These are phyloP conservation scores for Actinidia chinensis DNA, from an alignment of 179 eudicot species.

Conservation along the genomic window DNA sequence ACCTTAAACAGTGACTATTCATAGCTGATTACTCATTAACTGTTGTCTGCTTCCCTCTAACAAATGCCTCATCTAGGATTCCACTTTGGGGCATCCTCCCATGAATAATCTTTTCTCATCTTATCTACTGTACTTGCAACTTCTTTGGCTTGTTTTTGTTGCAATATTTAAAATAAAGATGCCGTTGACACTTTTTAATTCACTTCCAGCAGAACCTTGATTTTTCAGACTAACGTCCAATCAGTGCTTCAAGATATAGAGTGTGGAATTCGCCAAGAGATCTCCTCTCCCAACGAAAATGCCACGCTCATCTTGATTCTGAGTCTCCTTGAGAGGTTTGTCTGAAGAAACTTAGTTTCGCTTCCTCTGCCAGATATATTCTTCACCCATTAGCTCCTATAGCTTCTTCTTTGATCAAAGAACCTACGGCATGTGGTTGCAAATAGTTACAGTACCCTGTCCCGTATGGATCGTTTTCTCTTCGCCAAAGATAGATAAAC, in stretches of 20 bases:
- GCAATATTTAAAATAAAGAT: not conserved
- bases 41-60: slow-evolving; percentile 15
- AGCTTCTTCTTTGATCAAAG: slow-evolving; percentile 10
- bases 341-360: not conserved
- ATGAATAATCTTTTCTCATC: not conserved
- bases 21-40: slow-evolving; percentile 6
- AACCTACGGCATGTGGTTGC: not conserved
- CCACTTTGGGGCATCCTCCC: not conserved
- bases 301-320: not conserved
- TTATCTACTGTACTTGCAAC: not conserved
- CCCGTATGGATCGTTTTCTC: not conserved
- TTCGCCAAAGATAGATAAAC: not conserved
- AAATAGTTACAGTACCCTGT: not conserved
- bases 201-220: slow-evolving; percentile 2
- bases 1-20: slow-evolving; percentile 17
- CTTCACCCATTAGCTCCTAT: not conserved
- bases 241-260: not conserved
- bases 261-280: not conserved
- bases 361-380: not conserved
- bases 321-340: not conserved
- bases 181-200: not conserved
- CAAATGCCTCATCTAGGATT: slow-evolving; percentile 9
- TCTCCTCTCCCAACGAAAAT: slow-evolving; percentile 6
- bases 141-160: not conserved
- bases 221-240: not conserved